Evolutionary conservation across 2,329 filamentous ascomycete species (phyloP).

Genomic region (Beauveria sp.): DNA sequence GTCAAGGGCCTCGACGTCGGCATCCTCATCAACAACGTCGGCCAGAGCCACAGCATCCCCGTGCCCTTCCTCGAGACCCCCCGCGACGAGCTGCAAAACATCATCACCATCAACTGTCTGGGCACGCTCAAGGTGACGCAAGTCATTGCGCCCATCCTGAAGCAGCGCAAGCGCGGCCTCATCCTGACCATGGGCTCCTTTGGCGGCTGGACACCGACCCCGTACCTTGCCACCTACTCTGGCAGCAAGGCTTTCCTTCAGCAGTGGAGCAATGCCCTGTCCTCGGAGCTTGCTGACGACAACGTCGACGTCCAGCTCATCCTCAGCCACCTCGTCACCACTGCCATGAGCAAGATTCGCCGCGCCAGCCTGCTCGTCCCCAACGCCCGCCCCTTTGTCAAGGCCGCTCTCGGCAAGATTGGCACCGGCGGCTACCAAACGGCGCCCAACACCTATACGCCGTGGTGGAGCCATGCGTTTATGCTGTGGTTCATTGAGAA

Average conservation of each 20-base stretch:
- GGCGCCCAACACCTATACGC: constrained; percentile 77
- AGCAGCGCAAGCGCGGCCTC: constrained; percentile 74
- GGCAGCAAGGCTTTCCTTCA: constrained; percentile 98
- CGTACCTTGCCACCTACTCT: constrained; percentile 89
- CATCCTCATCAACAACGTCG: constrained; percentile 94
- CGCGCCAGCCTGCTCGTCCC: constrained; percentile 72
- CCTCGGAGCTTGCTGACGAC: constrained; percentile 70
- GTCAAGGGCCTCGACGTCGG: constrained; percentile 71
- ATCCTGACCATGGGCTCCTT: constrained; percentile 98
- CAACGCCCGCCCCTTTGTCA: constrained; percentile 75
- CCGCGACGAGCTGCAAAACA: constrained; percentile 73
- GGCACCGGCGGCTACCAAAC: constrained; percentile 73
- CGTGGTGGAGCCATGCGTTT: constrained; percentile 85
- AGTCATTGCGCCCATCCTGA: constrained; percentile 76
- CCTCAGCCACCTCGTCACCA: constrained; percentile 87
- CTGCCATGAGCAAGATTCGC: constrained; percentile 94
- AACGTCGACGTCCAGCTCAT: constrained; percentile 88
- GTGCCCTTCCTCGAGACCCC: constrained; percentile 78
- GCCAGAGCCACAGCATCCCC: constrained; percentile 87
- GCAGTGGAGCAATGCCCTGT: constrained; percentile 85
- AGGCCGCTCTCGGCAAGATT: constrained; percentile 69
- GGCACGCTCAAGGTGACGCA: constrained; percentile 86
- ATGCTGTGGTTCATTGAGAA: constrained; percentile 76
- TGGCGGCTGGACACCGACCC: constrained; percentile 84
- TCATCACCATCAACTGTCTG: constrained; percentile 91